Conservation (phyloP, 1,139 yeast genomes). For the Candida dubliniensis region DNA sequence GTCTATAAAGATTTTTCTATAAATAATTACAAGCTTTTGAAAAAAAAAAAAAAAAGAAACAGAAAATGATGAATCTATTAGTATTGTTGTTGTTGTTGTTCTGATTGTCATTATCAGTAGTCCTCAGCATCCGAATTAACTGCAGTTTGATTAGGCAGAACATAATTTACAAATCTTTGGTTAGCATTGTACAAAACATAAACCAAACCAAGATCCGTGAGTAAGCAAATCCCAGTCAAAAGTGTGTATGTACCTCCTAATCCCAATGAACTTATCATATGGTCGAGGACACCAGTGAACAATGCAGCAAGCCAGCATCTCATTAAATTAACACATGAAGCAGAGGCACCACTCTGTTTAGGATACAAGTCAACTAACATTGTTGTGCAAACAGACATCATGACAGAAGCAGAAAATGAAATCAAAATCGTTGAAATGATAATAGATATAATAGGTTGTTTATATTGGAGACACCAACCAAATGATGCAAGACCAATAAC, state of each 20-base stretch:
- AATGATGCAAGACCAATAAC: constrained; percentile 48
- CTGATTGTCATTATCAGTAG: neutral
- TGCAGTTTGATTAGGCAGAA: constrained; percentile 4
- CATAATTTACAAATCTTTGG: constrained; percentile 1
- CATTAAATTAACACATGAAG: constrained; percentile 31
- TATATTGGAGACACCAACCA: constrained; percentile 68
- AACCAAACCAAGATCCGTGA: constrained; percentile 21
- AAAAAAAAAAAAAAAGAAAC: no score
- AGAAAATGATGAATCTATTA: no score
- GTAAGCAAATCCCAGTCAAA: constrained; percentile 29
- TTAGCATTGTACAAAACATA: constrained; percentile 18
- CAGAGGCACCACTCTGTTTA: constrained; percentile 28
- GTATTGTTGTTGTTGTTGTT: no score
- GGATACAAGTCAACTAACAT: constrained; percentile 34
- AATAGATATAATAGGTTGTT: constrained; percentile 53
- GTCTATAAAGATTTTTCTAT: constrained; percentile 3
- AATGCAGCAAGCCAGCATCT: constrained; percentile 40
- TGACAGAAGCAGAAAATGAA: constrained; percentile 31
- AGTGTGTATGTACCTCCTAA: constrained; percentile 41
- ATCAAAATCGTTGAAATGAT: constrained; percentile 54
- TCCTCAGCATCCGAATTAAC: constrained; percentile 5
- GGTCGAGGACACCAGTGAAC: constrained; percentile 33
- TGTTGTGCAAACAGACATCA: constrained; percentile 27
- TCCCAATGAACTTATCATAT: constrained; percentile 27
- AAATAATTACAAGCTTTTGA: neutral